These are phyloP conservation scores for Melastoma candidum DNA, from an alignment of 441 rosid genomes.

Conservation along the genomic window DNA sequence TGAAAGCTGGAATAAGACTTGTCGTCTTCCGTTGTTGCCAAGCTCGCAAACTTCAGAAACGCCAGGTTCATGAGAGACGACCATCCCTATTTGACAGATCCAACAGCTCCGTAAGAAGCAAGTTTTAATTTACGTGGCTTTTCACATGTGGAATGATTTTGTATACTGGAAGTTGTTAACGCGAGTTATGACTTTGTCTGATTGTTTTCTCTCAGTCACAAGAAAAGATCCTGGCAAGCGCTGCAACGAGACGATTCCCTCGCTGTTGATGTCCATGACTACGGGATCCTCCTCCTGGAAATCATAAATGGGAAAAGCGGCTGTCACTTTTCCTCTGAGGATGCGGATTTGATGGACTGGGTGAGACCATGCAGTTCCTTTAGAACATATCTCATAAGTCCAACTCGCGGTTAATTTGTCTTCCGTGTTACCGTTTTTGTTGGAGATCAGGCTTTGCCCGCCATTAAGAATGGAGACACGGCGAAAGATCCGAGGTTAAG, in stretches of 20 bases:
- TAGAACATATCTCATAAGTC: not conserved
- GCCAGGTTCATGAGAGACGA: slow-evolving; percentile 29
- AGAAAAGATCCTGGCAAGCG: slow-evolving; percentile 15
- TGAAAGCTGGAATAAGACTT: not conserved
- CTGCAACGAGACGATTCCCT: slow-evolving; percentile 19
- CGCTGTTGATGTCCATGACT: slow-evolving; percentile 26
- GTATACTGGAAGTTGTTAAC: not conserved
- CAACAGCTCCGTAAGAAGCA: slow-evolving; percentile 25
- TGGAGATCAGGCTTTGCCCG: slow-evolving; percentile 28
- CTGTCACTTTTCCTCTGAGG: slow-evolving; percentile 7
- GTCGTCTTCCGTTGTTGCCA: slow-evolving; percentile 7
- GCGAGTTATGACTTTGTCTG: not conserved
- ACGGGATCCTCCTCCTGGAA: slow-evolving; percentile 35
- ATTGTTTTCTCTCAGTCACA: not conserved
- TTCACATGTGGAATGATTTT: not conserved
- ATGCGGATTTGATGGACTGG: slow-evolving; percentile 25
- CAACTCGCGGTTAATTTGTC: not conserved
- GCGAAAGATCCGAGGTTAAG: slow-evolving; percentile 28
- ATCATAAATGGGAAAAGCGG: slow-evolving; percentile 34
- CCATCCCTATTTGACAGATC: slow-evolving; percentile 12
- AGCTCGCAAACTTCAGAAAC: slow-evolving; percentile 33
- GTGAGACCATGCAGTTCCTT: slow-evolving; percentile 18
- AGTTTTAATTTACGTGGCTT: not conserved
- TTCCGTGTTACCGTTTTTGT: not conserved
- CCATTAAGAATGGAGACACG: slow-evolving; percentile 18